phyloP scores from a whole-genome alignment of 257 asterid genomes.

The Solanum chilense region DNA sequence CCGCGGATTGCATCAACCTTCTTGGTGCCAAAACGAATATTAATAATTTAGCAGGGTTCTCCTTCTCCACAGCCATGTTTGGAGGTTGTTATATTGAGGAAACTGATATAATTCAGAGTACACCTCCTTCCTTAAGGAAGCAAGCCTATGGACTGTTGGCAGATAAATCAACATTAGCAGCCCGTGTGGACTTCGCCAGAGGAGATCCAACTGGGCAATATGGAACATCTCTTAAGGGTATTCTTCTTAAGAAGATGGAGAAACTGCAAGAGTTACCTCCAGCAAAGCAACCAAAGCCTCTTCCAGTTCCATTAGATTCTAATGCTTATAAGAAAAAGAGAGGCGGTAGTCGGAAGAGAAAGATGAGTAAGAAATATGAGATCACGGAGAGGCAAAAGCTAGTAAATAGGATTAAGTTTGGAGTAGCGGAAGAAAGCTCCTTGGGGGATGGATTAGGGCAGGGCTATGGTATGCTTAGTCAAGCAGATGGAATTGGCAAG shows the following conservation, averaged over 20 bases:
- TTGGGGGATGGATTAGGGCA: conserved; percentile 96
- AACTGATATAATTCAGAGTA: conserved; percentile 70
- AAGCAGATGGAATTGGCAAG: conserved; percentile 78
- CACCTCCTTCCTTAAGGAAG: conserved; percentile 86
- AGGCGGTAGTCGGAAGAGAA: conserved; percentile 88
- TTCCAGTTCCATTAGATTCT: conserved; percentile 84
- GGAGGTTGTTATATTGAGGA: conserved; percentile 64
- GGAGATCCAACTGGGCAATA: conserved; percentile 79
- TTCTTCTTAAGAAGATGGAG: conserved; percentile 71
- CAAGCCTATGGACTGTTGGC: conserved; percentile 93
- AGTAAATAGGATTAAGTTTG: conserved; percentile 77
- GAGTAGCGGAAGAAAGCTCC: conserved; percentile 94
- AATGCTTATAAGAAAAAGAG: conserved; percentile 84
- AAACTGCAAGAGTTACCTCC: conserved; percentile 99
- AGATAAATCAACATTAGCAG: conserved; percentile 79
- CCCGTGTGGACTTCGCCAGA: conserved; percentile 80
- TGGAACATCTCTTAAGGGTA: conserved; percentile 54
- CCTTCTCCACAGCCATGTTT: conserved; percentile 87
- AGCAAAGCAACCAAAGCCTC: conserved; percentile 96
- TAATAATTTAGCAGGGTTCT: conserved; percentile 84
- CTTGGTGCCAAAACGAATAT: conserved; percentile 68
- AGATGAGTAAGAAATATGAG: conserved; percentile 82
- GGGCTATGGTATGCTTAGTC: conserved; percentile 99
- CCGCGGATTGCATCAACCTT: conserved; percentile 81
- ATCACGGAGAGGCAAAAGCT: background rate